phyloP scores from a whole-genome alignment of 2,329 filamentous ascomycete genomes.

The Colletotrichum sp. region DNA sequence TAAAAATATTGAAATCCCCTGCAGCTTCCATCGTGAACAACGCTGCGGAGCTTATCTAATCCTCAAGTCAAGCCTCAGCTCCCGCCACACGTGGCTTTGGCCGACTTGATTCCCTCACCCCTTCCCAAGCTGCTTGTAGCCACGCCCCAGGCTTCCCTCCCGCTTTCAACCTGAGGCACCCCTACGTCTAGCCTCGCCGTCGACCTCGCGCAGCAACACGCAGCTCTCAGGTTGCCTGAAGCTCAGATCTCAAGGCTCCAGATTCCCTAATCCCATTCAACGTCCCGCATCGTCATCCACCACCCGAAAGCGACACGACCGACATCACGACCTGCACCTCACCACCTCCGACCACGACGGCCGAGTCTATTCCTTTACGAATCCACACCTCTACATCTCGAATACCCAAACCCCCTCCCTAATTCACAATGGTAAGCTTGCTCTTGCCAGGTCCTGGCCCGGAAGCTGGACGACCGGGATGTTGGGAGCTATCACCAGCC shows the following conservation, averaged over 20 bases:
- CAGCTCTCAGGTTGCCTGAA: conserved; percentile 26
- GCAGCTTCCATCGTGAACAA: neutral
- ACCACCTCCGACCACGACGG: neutral
- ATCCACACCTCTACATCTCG: neutral
- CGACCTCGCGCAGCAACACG: conserved; percentile 23
- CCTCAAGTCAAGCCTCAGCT: neutral
- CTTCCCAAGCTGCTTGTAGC: neutral
- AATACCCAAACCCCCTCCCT: conserved; percentile 4
- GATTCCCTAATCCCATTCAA: conserved; percentile 24
- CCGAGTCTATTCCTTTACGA: neutral
- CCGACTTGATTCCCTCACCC: neutral
- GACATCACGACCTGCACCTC: neutral
- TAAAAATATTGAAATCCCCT: neutral
- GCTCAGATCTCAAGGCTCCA: conserved; percentile 23
- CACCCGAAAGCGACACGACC: neutral
- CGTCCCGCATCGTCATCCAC: conserved; percentile 22
- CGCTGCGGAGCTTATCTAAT: neutral
- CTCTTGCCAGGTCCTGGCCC: conserved; percentile 24
- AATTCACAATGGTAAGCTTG: conserved; percentile 37
- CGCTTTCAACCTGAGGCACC: conserved; percentile 11
- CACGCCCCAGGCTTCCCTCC: neutral
- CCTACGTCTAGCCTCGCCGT: conserved; percentile 14
- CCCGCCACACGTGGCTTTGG: conserved; percentile 1
- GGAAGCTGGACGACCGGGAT: neutral
- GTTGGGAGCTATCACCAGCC: neutral